Base-by-base conservation (phyloP, 768 basidiomycete species). In the Phaeolepiota aurea region DNA sequence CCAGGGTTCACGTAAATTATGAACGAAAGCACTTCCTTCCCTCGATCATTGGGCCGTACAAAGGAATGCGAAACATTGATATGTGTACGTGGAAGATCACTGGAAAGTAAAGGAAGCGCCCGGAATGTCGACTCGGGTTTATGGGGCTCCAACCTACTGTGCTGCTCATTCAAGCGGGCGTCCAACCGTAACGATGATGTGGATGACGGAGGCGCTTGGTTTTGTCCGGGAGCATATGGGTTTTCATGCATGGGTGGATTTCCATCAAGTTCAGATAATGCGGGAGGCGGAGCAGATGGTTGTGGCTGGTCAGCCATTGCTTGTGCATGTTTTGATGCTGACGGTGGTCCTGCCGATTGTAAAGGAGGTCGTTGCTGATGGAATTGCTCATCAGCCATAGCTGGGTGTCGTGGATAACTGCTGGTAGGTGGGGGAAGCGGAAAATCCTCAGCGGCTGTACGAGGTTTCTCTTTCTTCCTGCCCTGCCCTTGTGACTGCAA, bases 21-120 rank as follows among this genome's bases (percentile, higher is more conserved):
- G 60, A 98, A 97, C 5, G 84, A 89, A 31, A 97, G 65, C 2
- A 93, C 87, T 51, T 98, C 94, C 57, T 90, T 91, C 38, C 90
- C 88, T 38, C 82, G 74, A 45, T 94, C 87, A 53, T 94, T 97
- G 3, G 89, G 79, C 13, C 81, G 77, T 42, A 97, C 89, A 37
- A 84, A 79, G 10, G 88, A 91, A 41, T 82, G 81, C 2, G 79
- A 79, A 20, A 97, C 90, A 4, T 61, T 56, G 42, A 89, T 69
- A 19, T 63, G 69, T 2, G 90, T 88, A 37, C 71, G 72, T 25
- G 79, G 78, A 11, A 98, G 79, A 53, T 94, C 87, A 11, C 65
- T 59, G 3, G 77, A 64, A 15, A 88, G 59, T 18, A 88, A 65
- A 10, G 84, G 85, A 16, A 88, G 73, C 1, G 81, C 79, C 38